Conservation (phyloP, 139 green algal genomes). For the Picochlorum sp. region DNA sequence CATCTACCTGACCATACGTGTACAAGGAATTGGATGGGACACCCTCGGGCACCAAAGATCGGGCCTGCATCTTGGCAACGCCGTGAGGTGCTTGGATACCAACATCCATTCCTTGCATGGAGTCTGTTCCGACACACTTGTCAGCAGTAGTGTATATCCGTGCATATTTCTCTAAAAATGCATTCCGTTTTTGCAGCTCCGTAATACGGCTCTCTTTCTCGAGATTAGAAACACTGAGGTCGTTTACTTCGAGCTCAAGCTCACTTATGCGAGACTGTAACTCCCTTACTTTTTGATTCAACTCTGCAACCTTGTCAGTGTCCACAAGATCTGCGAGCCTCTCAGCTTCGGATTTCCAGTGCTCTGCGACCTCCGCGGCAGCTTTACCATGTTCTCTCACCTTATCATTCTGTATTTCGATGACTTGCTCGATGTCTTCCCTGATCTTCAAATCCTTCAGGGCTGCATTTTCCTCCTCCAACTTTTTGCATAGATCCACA, state of each 20-base stretch:
- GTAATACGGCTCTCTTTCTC: background rate
- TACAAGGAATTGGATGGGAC: constrained; percentile 4
- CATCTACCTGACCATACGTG: background rate
- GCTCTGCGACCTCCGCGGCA: constrained; percentile 16
- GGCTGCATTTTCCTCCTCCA: constrained; percentile 21
- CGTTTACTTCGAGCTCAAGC: background rate
- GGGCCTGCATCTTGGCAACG: constrained; percentile 7
- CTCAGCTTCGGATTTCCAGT: constrained; percentile 21
- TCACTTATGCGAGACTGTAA: background rate
- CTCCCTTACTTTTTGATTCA: background rate
- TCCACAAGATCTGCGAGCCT: background rate
- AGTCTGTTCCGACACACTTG: constrained; percentile 9
- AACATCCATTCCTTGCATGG: background rate
- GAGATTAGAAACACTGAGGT: background rate
- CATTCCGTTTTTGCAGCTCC: background rate
- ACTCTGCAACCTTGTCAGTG: background rate
- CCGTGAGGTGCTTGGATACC: constrained; percentile 7
- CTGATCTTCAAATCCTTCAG: constrained; percentile 24
- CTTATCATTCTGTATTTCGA: constrained; percentile 22
- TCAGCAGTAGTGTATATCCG: background rate
- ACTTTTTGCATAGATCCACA: background rate
- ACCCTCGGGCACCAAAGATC: constrained; percentile 7
- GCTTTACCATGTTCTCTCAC: constrained; percentile 18
- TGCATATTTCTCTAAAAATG: constrained; percentile 9
- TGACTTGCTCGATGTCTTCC: constrained; percentile 21